A percentile compares a stretch with the other conserved stretches of the same genome.
Conservation (phyloP, 2,329 filamentous ascomycete species). For the Gaeumannomyces sp. region DNA sequence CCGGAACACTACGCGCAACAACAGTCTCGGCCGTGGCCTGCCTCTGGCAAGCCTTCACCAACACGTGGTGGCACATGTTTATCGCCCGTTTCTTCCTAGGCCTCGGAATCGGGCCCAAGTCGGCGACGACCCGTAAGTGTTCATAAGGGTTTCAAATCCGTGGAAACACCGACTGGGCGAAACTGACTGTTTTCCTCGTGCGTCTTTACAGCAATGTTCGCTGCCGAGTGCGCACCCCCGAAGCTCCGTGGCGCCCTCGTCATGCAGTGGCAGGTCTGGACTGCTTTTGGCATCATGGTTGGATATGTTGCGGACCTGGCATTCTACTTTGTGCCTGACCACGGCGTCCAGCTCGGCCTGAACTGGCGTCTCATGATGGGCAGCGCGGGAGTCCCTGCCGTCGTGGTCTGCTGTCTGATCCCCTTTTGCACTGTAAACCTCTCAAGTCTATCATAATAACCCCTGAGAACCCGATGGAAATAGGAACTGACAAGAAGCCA, state of each 20-base stretch:
- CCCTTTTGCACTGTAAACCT: constrained; percentile 12
- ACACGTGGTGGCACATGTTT: constrained; percentile 60
- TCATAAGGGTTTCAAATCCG: constrained; percentile 18
- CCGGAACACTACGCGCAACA: neutral
- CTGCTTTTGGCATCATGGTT: constrained; percentile 24
- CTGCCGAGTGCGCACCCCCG: constrained; percentile 61
- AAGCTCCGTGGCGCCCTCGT: constrained; percentile 61
- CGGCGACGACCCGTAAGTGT: constrained; percentile 49
- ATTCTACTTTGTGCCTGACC: constrained; percentile 51
- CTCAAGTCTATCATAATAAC: neutral
- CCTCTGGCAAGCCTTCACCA: constrained; percentile 43
- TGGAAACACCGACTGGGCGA: neutral
- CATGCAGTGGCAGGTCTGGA: constrained; percentile 51
- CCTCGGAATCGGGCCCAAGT: constrained; percentile 65
- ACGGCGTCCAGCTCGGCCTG: constrained; percentile 44
- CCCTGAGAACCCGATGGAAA: constrained; percentile 5
- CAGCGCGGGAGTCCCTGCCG: constrained; percentile 56
- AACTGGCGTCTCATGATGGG: constrained; percentile 67
- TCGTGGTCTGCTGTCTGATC: constrained; percentile 49
- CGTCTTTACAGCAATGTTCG: constrained; percentile 45
- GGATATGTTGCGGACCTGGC: constrained; percentile 52
- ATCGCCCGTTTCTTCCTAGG: constrained; percentile 64
- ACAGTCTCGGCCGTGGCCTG: constrained; percentile 14
- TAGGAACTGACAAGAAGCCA: too few relatives aligned
- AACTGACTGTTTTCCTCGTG: neutral